Evolutionary conservation across 805 yeast species (phyloP).

Genomic region (Wickerhamomyces ciferrii): DNA sequence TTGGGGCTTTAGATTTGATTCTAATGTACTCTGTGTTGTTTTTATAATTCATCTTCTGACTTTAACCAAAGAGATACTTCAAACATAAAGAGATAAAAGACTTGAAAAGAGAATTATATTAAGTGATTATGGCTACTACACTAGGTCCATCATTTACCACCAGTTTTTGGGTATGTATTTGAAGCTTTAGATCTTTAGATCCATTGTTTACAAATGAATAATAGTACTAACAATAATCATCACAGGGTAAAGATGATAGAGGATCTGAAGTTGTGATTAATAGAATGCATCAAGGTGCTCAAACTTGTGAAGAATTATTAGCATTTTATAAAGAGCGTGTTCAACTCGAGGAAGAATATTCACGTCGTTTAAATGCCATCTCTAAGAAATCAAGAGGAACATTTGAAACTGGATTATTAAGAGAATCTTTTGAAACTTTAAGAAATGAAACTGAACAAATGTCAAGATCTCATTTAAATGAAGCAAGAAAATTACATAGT

Average conservation of each 20-base stretch:
- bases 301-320: constrained; percentile 48
- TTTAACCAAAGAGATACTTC: no score
- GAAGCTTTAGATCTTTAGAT: no score
- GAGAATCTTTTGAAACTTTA: constrained; percentile 53
- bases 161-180: constrained; percentile 40
- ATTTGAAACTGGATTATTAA: constrained; percentile 54
- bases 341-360: constrained; percentile 69
- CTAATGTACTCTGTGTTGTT: no score
- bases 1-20: neutral
- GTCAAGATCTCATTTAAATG: constrained; percentile 48
- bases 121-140: constrained; percentile 5
- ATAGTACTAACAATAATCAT: neutral
- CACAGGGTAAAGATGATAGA: constrained; percentile 52
- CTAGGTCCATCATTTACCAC: constrained; percentile 30
- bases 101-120: no score
- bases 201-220: neutral
- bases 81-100: neutral
- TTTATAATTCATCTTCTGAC: neutral
- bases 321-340: constrained; percentile 49
- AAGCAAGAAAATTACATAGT: constrained; percentile 43
- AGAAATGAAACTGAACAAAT: constrained; percentile 54
- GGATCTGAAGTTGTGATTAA: constrained; percentile 52
- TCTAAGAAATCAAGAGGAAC: constrained; percentile 47
- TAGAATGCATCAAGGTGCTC: constrained; percentile 54
- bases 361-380: constrained; percentile 46